These are phyloP conservation scores for Syncephalis plumigaleata DNA, from an alignment of 371 early-diverging fungal species.

Conservation along the genomic window DNA sequence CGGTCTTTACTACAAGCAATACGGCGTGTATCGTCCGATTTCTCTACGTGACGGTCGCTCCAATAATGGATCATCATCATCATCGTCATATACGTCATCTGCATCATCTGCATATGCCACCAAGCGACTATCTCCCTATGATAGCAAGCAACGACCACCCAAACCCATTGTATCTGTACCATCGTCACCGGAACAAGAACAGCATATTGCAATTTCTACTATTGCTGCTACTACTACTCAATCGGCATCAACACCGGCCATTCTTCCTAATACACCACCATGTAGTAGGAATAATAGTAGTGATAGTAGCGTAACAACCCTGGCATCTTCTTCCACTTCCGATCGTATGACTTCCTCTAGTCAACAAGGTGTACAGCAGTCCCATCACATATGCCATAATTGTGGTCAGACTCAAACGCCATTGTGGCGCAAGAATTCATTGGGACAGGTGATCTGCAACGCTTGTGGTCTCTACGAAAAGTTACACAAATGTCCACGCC, in stretches of 20 bases:
- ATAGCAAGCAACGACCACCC: background rate
- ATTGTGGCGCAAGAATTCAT: constrained; percentile 67
- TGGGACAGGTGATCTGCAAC: constrained; percentile 74
- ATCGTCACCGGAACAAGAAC: background rate
- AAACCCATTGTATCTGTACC: constrained; percentile 1
- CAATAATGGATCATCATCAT: too few relatives aligned
- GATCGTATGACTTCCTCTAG: background rate
- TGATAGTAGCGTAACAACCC: too few relatives aligned
- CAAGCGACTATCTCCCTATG: constrained; percentile 3
- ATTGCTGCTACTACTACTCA: too few relatives aligned
- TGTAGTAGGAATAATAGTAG: background rate
- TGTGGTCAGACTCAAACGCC: constrained; percentile 75
- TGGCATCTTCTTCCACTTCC: background rate
- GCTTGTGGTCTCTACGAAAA: constrained; percentile 83
- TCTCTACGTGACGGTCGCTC: constrained; percentile 21
- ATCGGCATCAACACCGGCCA: background rate
- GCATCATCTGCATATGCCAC: constrained; percentile 7
- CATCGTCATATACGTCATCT: too few relatives aligned
- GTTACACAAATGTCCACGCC: constrained; percentile 48
- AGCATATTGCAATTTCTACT: background rate
- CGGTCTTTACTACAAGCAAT: constrained; percentile 63
- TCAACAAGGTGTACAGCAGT: background rate
- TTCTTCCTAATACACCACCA: constrained; percentile 1
- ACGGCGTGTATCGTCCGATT: constrained; percentile 46
- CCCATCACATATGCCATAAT: constrained; percentile 42